phyloP scores from a whole-genome alignment of 768 basidiomycete genomes.

The Botryobasidium botryosum region DNA sequence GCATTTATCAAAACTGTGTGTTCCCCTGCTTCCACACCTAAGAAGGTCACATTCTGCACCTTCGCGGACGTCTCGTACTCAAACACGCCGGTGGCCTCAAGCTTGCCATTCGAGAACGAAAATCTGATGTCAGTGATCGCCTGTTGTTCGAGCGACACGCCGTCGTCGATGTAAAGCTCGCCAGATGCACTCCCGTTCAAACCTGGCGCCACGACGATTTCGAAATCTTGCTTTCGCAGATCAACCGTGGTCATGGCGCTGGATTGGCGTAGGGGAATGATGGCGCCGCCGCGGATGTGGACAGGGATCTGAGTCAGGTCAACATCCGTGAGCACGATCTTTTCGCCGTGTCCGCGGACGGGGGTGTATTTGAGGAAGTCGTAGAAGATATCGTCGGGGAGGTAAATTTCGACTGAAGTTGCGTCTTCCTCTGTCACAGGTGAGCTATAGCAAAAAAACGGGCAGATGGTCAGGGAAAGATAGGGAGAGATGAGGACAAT shows the following conservation, averaged over 20 bases:
- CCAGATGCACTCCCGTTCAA: constrained; percentile 34
- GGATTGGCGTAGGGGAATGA: constrained; percentile 38
- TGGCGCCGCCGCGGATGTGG: constrained; percentile 39
- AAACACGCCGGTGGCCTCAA: constrained; percentile 17
- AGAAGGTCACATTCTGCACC: constrained; percentile 21
- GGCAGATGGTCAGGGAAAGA: too few relatives aligned
- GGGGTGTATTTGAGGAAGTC: constrained; percentile 37
- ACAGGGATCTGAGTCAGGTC: constrained; percentile 42
- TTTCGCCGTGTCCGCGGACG: constrained; percentile 30
- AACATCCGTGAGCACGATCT: constrained; percentile 26
- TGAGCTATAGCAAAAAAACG: constrained; percentile 18
- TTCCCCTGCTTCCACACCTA: constrained; percentile 17
- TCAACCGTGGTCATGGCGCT: constrained; percentile 44
- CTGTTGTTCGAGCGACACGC: constrained; percentile 17
- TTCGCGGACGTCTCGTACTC: constrained; percentile 14
- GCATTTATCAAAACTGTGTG: constrained; percentile 6
- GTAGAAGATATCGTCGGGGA: constrained; percentile 49
- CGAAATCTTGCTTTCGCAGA: constrained; percentile 38
- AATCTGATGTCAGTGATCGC: constrained; percentile 13
- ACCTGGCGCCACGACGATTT: constrained; percentile 44
- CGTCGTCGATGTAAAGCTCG: constrained; percentile 45
- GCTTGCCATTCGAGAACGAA: constrained; percentile 4
- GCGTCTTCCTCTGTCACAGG: constrained; percentile 46
- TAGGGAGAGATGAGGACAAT: neutral
- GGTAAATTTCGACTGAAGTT: constrained; percentile 41